Conservation (phyloP, 2,329 filamentous ascomycete species). For the Xylaria sp. region DNA sequence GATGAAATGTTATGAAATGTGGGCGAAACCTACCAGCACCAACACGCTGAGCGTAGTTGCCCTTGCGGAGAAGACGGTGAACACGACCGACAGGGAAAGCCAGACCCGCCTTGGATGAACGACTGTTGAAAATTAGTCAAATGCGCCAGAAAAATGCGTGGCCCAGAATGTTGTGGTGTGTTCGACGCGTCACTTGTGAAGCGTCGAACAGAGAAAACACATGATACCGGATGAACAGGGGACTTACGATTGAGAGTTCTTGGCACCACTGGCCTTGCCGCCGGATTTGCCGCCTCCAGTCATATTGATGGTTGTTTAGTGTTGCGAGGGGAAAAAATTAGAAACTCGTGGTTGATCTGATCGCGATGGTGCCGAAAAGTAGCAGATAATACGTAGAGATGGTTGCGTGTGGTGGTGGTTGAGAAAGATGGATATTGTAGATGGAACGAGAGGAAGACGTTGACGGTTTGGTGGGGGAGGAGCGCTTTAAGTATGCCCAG, state of each 20-base stretch:
- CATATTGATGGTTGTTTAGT: slow-evolving; percentile 78
- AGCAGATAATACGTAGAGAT: slow-evolving; percentile 40
- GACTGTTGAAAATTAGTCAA: slow-evolving; percentile 68
- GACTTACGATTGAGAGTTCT: slow-evolving; percentile 99
- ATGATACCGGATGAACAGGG: slow-evolving; percentile 21
- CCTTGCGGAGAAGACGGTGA: slow-evolving; percentile 97
- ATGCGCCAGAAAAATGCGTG: slow-evolving; percentile 27
- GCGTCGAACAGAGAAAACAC: slow-evolving; percentile 19
- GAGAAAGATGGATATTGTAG: slow-evolving; percentile 52
- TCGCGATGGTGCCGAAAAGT: slow-evolving; percentile 41
- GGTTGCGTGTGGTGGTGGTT: slow-evolving; percentile 45
- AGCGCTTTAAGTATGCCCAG: slow-evolving; percentile 50
- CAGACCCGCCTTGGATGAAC: slow-evolving; percentile 98
- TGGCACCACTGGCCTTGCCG: slow-evolving; percentile 98
- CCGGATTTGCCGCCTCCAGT: slow-evolving; percentile 99
- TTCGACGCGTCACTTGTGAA: slow-evolving; percentile 55
- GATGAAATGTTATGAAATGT: slow-evolving; percentile 48
- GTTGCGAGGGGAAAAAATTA: slow-evolving; percentile 42
- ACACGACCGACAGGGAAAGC: slow-evolving; percentile 99
- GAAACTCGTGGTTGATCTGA: slow-evolving; percentile 32
- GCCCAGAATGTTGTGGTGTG: slow-evolving; percentile 26
- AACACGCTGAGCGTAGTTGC: slow-evolving; percentile 99
- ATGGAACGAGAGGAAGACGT: slow-evolving; percentile 52
- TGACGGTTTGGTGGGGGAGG: slow-evolving; percentile 50
- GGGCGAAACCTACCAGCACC: slow-evolving; percentile 72